phyloP scores from a whole-genome alignment of 345 rosid genomes.

The Rhizophora apiculata region DNA sequence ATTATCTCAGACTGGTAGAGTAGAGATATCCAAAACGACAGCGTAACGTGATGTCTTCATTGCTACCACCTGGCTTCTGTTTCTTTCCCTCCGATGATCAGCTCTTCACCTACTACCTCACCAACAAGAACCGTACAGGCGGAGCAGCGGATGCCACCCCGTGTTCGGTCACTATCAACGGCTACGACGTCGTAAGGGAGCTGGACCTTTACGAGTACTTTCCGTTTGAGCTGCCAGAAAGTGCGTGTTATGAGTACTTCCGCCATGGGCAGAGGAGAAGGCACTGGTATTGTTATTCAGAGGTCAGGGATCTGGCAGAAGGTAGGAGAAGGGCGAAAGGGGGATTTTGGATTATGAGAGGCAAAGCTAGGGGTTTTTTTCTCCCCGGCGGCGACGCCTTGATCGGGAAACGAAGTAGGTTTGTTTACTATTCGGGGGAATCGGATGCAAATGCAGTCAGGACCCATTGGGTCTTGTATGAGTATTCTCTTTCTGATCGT shows the following conservation, averaged over 20 bases:
- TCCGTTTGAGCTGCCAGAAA: conserved; percentile 43
- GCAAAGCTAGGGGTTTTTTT: conserved; percentile 32
- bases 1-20: not conserved
- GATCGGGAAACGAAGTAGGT: conserved; percentile 37
- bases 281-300: conserved; percentile 49
- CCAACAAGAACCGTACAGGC: conserved; percentile 27
- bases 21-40: not conserved
- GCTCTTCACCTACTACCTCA: conserved; percentile 39
- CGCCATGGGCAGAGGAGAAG: conserved; percentile 26
- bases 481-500: conserved; percentile 40
- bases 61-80: conserved; percentile 39
- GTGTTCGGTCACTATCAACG: not conserved
- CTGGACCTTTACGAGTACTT: conserved; percentile 37
- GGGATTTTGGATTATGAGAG: conserved; percentile 45
- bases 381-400: conserved; percentile 23
- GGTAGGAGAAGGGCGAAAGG: conserved; percentile 30
- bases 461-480: conserved; percentile 49
- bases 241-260: conserved; percentile 31
- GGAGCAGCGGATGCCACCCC: not conserved
- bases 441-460: conserved; percentile 25
- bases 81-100: conserved; percentile 49
- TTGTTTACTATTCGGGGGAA: conserved; percentile 37
- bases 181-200: conserved; percentile 41
- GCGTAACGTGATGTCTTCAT: conserved; percentile 7
- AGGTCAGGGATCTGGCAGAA: conserved; percentile 16